Evolutionary conservation across 2,329 filamentous ascomycete species (phyloP).

Genomic region (Penicillium sp.): DNA sequence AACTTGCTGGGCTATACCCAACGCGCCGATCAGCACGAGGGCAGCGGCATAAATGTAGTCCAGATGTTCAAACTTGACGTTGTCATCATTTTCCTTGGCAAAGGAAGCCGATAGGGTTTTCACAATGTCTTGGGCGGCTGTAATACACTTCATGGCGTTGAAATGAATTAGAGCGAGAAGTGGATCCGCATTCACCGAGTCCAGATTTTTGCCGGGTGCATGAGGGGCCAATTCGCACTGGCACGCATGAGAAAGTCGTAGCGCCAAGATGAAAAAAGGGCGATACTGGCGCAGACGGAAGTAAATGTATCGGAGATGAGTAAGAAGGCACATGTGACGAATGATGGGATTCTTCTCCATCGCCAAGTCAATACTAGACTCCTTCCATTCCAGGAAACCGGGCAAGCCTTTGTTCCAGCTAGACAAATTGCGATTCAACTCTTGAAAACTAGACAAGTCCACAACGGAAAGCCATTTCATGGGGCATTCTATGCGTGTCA

Average conservation of each 20-base stretch:
- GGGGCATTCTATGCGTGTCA: neutral
- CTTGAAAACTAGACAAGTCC: neutral
- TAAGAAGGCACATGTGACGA: neutral
- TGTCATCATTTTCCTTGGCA: neutral
- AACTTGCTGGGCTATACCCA: neutral
- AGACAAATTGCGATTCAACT: neutral
- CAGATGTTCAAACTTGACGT: neutral
- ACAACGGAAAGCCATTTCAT: neutral
- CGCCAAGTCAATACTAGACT: accelerated
- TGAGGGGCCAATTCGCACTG: neutral
- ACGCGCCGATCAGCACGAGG: neutral
- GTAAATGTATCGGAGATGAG: neutral
- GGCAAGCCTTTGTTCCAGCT: neutral
- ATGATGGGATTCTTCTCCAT: neutral
- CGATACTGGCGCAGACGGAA: neutral
- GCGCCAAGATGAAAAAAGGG: neutral
- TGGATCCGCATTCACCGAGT: neutral
- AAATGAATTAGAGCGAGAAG: neutral
- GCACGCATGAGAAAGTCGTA: neutral
- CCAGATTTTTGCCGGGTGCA: neutral
- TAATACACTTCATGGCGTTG: neutral
- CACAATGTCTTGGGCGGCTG: neutral
- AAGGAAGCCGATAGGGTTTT: neutral
- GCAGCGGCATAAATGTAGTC: neutral
- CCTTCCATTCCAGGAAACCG: neutral